Base-by-base conservation (phyloP, 371 early-diverging fungal species). In the Umbelopsis sp. region DNA sequence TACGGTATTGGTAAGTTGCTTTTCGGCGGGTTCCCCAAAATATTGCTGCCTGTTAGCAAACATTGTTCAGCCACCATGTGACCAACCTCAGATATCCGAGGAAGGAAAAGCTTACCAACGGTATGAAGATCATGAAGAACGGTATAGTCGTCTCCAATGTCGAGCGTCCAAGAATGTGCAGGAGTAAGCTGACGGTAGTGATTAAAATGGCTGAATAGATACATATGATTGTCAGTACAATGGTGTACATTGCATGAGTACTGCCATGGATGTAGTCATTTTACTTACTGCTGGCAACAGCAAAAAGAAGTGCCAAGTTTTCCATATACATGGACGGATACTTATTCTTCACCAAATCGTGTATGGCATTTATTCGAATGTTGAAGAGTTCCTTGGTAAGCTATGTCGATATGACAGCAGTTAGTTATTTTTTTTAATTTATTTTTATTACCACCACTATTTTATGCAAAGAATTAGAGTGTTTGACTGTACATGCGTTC, bases 1-100 rank as follows among this genome's bases (percentile, higher is more conserved):
- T 18, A 5, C 57, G 57, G 32, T 57, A 57, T 11, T 57, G 29
- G 14, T 32, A 57, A 11, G 57, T 57, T 35, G 35, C 57, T 57
- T 35, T 57, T 57, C 57, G 29, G 7, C 57, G 57, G 29, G 57
- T 57, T 8, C 57, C 25, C 57, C 57, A 57, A 24, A 57, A 57
- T 25, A 57, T 57, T 35, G 29, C 14, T 16, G 16, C 14, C 57
- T 57, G 35, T 18, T 29, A 10, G 0, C 18, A 35, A 57, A 18
- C 9, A 35, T 24, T 35, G 29, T 32, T 57, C 5, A 32, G 57
- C 57, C 57, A 35, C 57, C 18, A 35, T 16, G 12, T 18, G 35
- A 18, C 29, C 29, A 12, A 16, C 11, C 14, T 18, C 18, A 57
- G 9, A 35, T 12, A 35, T 35, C 32, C 11, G 29, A 29, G 29